Evolutionary conservation across 768 basidiomycete species (phyloP), one percentile per base, ranked within the genome.

Genomic region (Suillus spraguei): DNA sequence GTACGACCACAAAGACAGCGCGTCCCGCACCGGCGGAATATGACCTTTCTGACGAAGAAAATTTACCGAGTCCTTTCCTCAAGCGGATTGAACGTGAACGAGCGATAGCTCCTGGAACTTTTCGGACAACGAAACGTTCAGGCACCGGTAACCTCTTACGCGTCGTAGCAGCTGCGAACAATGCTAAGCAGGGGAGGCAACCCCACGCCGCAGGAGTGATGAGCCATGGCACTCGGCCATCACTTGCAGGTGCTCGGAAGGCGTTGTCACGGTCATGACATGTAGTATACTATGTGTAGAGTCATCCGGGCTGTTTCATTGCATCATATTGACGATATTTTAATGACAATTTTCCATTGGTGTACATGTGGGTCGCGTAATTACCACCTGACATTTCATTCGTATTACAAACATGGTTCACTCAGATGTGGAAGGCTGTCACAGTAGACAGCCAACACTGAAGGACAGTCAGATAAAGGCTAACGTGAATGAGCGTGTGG

Each of bases 11-110:
- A 8, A 74, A 75, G 20, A 49, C 49, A 13, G 67, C 72, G 8
- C 66, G 60, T 4, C 64, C 68, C 3, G 35, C 28, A 0, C 73
- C 82, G 4, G 79, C 86, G 4, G 77, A 82, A 63, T 94, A 92
- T 68, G 87, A 93, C 72, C 68, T 89, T 11, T 80, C 80, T 0
- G 91, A 94, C 70, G 92, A 92, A 71, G 92, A 92, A 73, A 94
- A 93, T 72, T 81, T 94, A 0, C 93, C 92, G 0, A 92, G 90
- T 70, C 93, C 92, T 6, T 94, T 94, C 76, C 71, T 94, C 49
- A 90, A 89, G 70, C 80, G 84, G 58, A 74, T 64, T 5, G 86
- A 87, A 36, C 74, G 79, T 32, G 80, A 79, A 44, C 69, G 69
- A 56, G 32, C 53, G n/a, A 60, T 36, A 32, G 60, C 36, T 53